phyloP scores from a whole-genome alignment of 306 rosid species.

The Fragaria ananassa region DNA sequence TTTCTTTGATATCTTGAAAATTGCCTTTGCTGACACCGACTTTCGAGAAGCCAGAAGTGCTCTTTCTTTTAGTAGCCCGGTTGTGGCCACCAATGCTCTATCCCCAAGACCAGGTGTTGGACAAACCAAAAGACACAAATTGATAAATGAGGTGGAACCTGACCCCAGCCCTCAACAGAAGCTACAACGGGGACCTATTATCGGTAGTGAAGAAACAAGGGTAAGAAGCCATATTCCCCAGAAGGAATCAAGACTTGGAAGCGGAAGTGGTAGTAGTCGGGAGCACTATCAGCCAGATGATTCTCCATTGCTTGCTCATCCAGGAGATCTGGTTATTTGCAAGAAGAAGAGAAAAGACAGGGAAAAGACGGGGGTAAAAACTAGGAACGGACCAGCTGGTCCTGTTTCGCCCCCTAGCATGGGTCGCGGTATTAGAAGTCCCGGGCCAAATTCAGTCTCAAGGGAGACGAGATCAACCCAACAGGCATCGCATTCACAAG shows the following conservation, averaged over 20 bases:
- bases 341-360: conserved; percentile 91
- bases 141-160: conserved; percentile 48
- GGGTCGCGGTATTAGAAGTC: conserved; percentile 57
- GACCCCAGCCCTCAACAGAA: conserved; percentile 52
- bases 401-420: conserved; percentile 72
- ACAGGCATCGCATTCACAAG: conserved; percentile 52
- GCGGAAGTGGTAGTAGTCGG: conserved; percentile 48
- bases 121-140: conserved; percentile 67
- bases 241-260: conserved; percentile 66
- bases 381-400: conserved; percentile 55
- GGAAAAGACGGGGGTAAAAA: conserved; percentile 60
- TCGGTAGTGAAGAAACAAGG: conserved; percentile 50
- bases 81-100: conserved; percentile 30
- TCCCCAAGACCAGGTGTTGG: conserved; percentile 55
- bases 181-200: conserved; percentile 42
- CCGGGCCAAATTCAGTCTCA: conserved; percentile 46
- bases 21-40: conserved; percentile 75
- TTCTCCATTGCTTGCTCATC: conserved; percentile 64
- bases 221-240: conserved; percentile 51
- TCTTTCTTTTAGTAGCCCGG: conserved; percentile 54
- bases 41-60: conserved; percentile 70
- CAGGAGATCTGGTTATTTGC: conserved; percentile 92
- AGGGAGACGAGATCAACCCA: conserved; percentile 59
- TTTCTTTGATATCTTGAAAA: conserved; percentile 77
- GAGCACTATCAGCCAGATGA: conserved; percentile 72